Evolutionary conservation across 1,284 basidiomycete genomes (phyloP), one percentile per base, ranked within the genome.

Genomic region (Paramarasmius palmivorus): DNA sequence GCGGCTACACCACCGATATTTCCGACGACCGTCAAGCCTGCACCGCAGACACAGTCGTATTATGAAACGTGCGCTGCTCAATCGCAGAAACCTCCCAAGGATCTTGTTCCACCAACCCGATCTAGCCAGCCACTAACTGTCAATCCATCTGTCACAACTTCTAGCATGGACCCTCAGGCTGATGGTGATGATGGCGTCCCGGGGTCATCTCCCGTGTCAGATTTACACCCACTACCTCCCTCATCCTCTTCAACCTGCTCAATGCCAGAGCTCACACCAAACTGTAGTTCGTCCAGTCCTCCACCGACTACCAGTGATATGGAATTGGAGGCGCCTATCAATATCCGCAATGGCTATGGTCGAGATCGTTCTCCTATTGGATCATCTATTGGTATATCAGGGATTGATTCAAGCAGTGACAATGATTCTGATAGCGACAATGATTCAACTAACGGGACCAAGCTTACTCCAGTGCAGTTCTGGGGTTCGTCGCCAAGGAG

Each of bases 31-130:
- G 73, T 74, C 2, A 78, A 79, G 10, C 74, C 82, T n/a, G 81
- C 82, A 10, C 71, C 78, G 12, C 84, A 88, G 56, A 84, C 86
- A 57, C 85, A 89, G 60, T 79, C 85, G 0, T 88, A 88, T 65
- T 86, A 86, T 63, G 77, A 83, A 53, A 79, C 76, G 47, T 84
- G 81, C 54, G 57, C 68, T 64, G 49, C 77, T 46, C 44, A 46
- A 29, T 32, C 26, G n/a, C 44, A 46, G 22, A 46, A 20, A 73
- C 41, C 66, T 71, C 23, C 66, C 79, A 15, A 78, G 81, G 86
- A 86, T 22, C 73, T 87, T 17, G 90, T 90, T 66, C 88, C 88
- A 40, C 84, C 86, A 1, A 67, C 90, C 2, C 79, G 79, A 2
- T 79, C 85, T 5, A 76, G 74, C 55, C 73, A 70, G 52, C 74